These are phyloP conservation scores for Heterobasidion occidentale DNA, from an alignment of 1,284 basidiomycete genomes.

Conservation along the genomic window DNA sequence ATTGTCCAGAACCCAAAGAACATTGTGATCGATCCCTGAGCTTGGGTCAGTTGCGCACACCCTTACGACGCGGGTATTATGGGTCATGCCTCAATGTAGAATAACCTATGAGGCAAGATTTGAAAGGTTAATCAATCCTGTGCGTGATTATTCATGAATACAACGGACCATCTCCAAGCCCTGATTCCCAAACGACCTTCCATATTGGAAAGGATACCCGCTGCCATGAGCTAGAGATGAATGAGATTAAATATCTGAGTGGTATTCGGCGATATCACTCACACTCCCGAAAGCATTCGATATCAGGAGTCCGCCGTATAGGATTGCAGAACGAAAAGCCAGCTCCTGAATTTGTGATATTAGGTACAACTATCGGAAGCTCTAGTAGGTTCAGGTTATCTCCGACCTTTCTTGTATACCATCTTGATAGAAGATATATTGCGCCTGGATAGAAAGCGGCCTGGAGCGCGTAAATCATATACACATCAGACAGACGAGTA, in stretches of 20 bases:
- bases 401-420: constrained; percentile 58
- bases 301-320: constrained; percentile 60
- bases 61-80: too few relatives aligned
- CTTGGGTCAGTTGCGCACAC: too few relatives aligned
- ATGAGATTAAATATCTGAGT: background rate
- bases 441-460: constrained; percentile 62
- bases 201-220: constrained; percentile 64
- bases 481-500: background rate
- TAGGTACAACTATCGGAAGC: background rate
- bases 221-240: constrained; percentile 46
- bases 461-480: constrained; percentile 14
- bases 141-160: too few relatives aligned
- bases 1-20: constrained; percentile 46
- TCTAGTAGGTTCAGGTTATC: background rate
- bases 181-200: constrained; percentile 58
- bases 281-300: constrained; percentile 74
- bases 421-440: constrained; percentile 52
- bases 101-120: constrained; percentile 33
- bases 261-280: constrained; percentile 13
- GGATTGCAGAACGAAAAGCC: constrained; percentile 60
- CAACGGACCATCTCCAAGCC: constrained; percentile 61
- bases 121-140: too few relatives aligned
- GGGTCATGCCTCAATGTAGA: constrained; percentile 46
- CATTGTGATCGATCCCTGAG: constrained; percentile 49
- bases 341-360: constrained; percentile 36